phyloP scores from a whole-genome alignment of 345 rosid species.

The Eucalyptus microcorys region DNA sequence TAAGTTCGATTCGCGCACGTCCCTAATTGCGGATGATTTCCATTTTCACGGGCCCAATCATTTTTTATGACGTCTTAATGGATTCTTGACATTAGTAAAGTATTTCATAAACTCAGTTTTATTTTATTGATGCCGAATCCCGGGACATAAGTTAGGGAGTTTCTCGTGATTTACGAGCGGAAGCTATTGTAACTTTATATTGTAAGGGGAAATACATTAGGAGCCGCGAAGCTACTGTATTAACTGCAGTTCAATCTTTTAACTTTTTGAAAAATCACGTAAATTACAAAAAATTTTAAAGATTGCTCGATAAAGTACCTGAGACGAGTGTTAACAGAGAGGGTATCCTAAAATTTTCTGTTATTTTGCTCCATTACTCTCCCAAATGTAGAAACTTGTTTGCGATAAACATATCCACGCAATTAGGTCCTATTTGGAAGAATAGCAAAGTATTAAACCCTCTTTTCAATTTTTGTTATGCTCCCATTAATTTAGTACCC shows the following conservation, averaged over 20 bases:
- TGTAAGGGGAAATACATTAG: neutral
- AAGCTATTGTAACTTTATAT: neutral
- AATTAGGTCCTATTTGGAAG: neutral
- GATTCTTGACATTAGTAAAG: neutral
- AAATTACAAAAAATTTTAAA: neutral
- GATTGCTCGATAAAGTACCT: neutral
- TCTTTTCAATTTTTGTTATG: neutral
- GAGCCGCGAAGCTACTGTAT: neutral
- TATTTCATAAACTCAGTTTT: neutral
- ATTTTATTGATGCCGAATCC: neutral
- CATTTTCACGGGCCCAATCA: neutral
- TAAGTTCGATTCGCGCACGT: neutral
- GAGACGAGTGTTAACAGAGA: neutral
- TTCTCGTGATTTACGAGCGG: neutral
- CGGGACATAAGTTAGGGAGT: neutral
- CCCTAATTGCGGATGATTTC: neutral
- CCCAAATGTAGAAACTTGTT: neutral
- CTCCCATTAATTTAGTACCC: neutral
- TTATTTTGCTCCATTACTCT: neutral
- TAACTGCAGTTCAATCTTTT: neutral
- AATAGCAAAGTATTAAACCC: neutral
- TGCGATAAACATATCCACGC: neutral
- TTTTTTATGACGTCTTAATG: neutral
- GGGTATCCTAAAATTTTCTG: neutral
- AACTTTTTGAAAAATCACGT: neutral